These are phyloP conservation scores for Zancudomyces culisetae DNA, from an alignment of 371 early-diverging fungal species.

Conservation along the genomic window DNA sequence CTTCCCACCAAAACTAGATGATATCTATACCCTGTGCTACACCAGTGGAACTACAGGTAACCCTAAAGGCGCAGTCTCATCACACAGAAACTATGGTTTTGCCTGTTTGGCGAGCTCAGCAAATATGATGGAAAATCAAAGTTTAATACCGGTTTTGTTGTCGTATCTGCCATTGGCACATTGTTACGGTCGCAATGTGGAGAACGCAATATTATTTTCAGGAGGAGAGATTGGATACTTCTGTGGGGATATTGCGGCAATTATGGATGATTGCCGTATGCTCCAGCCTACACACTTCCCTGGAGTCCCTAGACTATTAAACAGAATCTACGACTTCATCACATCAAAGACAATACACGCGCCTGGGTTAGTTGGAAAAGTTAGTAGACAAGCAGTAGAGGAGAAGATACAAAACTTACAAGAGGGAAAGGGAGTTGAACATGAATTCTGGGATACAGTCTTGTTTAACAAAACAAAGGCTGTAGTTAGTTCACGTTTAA, in stretches of 20 bases:
- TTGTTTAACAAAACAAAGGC: slow-evolving; percentile 73
- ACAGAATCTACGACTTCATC: slow-evolving; percentile 69
- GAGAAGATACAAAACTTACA: slow-evolving; percentile 36
- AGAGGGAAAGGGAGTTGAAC: slow-evolving; percentile 35
- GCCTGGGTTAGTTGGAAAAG: slow-evolving; percentile 31
- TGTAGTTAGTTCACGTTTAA: slow-evolving; percentile 77
- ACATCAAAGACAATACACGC: slow-evolving; percentile 40
- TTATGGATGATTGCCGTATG: slow-evolving; percentile 65
- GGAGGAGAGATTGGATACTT: slow-evolving; percentile 60
- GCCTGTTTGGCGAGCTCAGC: slow-evolving; percentile 1
- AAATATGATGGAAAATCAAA: neutral
- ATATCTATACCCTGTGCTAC: slow-evolving; percentile 90
- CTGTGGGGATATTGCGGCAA: slow-evolving; percentile 50
- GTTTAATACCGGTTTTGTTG: slow-evolving; percentile 24
- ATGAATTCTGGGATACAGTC: slow-evolving; percentile 76
- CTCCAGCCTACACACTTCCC: slow-evolving; percentile 69
- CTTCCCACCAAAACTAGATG: slow-evolving; percentile 38
- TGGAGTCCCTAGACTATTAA: slow-evolving; percentile 78
- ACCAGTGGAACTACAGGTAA: slow-evolving; percentile 69
- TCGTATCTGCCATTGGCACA: slow-evolving; percentile 77
- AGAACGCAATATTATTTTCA: slow-evolving; percentile 24
- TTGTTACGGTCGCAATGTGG: slow-evolving; percentile 60
- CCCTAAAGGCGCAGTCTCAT: slow-evolving; percentile 34
- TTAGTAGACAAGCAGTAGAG: slow-evolving; percentile 45
- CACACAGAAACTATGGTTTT: slow-evolving; percentile 23